Percentiles rank a stretch among this genome's conserved stretches.
Conservation (phyloP, 805 yeast species). For the Barnettozyma botsteinii region DNA sequence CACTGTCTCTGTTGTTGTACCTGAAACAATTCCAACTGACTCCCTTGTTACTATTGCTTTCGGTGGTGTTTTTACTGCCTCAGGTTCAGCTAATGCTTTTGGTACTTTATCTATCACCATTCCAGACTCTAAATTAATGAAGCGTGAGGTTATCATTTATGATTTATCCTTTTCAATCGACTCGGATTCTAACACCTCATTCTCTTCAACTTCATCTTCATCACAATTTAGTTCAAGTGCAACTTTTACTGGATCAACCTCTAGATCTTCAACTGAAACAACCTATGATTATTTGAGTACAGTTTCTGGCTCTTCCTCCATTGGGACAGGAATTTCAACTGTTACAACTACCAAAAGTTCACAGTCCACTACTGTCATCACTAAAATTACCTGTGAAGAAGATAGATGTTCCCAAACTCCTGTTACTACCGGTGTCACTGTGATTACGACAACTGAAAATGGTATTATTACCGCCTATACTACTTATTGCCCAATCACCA, state of each 20-base stretch:
- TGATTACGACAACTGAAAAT: neutral
- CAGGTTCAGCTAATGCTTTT: neutral
- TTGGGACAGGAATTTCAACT: neutral
- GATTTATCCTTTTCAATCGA: neutral
- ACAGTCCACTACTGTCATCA: slow-evolving; percentile 1
- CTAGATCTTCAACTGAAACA: neutral
- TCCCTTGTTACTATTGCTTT: neutral
- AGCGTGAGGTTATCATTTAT: slow-evolving; percentile 1
- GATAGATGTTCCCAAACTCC: neutral
- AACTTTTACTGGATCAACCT: neutral
- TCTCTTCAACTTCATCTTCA: neutral
- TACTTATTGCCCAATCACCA: slow-evolving; percentile 4
- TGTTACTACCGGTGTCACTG: slow-evolving; percentile 3
- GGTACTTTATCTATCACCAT: neutral
- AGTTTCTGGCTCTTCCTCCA: neutral
- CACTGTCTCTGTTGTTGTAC: neutral
- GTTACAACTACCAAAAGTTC: neutral
- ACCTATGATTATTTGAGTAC: neutral
- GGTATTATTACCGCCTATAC: slow-evolving; percentile 2
- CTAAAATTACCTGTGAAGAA: slow-evolving; percentile 2
- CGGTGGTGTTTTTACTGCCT: slow-evolving; percentile 1
- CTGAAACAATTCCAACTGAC: neutral
- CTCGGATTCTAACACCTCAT: neutral
- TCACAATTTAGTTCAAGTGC: no score
- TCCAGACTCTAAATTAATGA: slow-evolving; percentile 2